phyloP scores from a whole-genome alignment of 176 grass and related monocot species.

The Rhipidocladum racemiflorum region DNA sequence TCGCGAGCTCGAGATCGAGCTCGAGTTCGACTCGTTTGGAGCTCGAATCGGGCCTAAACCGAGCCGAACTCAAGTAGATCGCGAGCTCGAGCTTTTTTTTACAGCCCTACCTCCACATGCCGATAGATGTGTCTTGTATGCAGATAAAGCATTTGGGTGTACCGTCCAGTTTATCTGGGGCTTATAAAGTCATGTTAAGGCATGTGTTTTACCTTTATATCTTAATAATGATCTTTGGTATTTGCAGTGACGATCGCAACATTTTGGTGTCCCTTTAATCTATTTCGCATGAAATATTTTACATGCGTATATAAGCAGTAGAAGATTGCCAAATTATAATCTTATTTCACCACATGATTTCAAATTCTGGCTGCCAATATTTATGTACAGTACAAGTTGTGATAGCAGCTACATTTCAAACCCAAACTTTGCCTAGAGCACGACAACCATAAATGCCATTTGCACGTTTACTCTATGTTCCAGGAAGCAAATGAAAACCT shows the following conservation, averaged over 20 bases:
- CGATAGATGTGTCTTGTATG: background rate
- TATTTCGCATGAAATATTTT: background rate
- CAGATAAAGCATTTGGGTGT: background rate
- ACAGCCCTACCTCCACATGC: no score
- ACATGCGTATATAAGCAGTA: background rate
- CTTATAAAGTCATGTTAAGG: background rate
- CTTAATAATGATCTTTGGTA: background rate
- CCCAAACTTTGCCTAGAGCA: background rate
- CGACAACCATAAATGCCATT: background rate
- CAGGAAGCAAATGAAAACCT: conserved; percentile 94
- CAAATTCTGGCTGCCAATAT: background rate
- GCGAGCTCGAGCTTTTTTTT: no score
- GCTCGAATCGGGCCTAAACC: no score
- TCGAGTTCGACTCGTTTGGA: no score
- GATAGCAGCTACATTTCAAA: background rate
- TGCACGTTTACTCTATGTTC: background rate
- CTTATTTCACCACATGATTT: background rate
- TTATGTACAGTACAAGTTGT: background rate
- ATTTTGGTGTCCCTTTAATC: background rate
- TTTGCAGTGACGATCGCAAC: background rate
- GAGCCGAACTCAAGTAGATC: no score
- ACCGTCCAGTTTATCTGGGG: background rate
- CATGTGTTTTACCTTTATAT: background rate
- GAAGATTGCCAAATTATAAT: background rate
- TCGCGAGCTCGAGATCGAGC: no score